Percentiles rank a stretch among this genome's conserved stretches.
These are phyloP conservation scores for Talaromyces adpressus DNA, from an alignment of 495 filamentous ascomycete genomes.

Conservation along the genomic window DNA sequence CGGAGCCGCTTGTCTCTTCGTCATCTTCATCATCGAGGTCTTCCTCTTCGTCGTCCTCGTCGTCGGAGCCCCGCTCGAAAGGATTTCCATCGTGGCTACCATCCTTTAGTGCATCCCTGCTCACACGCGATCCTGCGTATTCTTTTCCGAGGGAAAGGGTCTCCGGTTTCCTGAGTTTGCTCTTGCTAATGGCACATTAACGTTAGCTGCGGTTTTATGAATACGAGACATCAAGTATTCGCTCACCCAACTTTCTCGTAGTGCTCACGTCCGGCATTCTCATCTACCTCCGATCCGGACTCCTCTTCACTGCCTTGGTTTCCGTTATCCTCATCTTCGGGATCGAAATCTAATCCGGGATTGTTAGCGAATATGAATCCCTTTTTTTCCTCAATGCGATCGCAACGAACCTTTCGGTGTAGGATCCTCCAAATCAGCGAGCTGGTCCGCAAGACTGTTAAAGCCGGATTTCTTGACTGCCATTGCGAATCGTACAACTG, in stretches of 20 bases:
- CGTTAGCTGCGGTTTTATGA: slow-evolving; percentile 1
- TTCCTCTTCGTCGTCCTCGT: slow-evolving; percentile 32
- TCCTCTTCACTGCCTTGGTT: slow-evolving; percentile 50
- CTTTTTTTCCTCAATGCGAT: no score
- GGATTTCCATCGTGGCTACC: slow-evolving; percentile 38
- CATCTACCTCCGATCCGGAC: slow-evolving; percentile 28
- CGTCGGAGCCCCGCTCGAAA: slow-evolving; percentile 15
- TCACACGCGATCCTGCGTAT: slow-evolving; percentile 76
- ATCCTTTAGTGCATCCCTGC: slow-evolving; percentile 56
- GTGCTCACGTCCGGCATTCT: slow-evolving; percentile 64
- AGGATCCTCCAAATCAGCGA: slow-evolving; percentile 57
- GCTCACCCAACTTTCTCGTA: slow-evolving; percentile 74
- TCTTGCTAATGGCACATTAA: slow-evolving; percentile 51
- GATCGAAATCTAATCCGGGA: slow-evolving; percentile 67
- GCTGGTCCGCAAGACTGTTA: slow-evolving; percentile 54
- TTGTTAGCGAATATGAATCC: slow-evolving; percentile 2
- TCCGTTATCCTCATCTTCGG: slow-evolving; percentile 61
- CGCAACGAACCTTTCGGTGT: slow-evolving; percentile 48
- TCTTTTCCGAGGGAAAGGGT: slow-evolving; percentile 57
- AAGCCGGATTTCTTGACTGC: slow-evolving; percentile 17
- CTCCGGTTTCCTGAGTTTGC: slow-evolving; percentile 72
- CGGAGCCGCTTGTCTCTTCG: slow-evolving; percentile 14
- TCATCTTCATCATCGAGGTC: slow-evolving; percentile 24
- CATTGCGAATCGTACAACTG: slow-evolving; percentile 13
- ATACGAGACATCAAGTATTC: not conserved